Base-by-base conservation (phyloP, 1,139 yeast species). In the Pichia sp. region DNA sequence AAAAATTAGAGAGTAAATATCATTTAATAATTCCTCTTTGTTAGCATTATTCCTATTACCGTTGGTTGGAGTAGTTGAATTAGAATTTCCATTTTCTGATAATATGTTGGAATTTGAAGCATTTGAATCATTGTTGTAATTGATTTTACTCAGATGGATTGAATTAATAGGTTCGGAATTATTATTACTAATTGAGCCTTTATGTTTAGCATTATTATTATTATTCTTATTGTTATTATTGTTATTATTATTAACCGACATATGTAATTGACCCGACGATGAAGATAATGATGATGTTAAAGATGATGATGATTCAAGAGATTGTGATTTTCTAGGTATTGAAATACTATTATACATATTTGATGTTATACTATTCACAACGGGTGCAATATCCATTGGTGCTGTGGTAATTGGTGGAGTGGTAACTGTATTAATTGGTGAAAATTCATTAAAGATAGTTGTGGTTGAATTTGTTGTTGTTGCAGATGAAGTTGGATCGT, bases 1-100 rank as follows among this genome's bases (percentile, higher is more conserved):
- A 56, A 68, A 68, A 9, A 68, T 64, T 52, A 68, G 48, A 1
- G 68, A 62, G 46, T 68, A 68, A 41, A 67, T 63, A 52, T 68
- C 71, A 39, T 58, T 63, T 29, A 64, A 51, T 7, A 62, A 54
- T 36, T 61, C 67, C 43, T 56, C 60, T 37, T 61, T 61, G 25
- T 61, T 58, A n/a, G n/a, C n/a, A n/a, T n/a, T n/a, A n/a, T n/a
- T n/a, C n/a, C n/a, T n/a, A n/a, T n/a, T n/a, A n/a, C n/a, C n/a
- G n/a, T n/a, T n/a, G n/a, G n/a, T n/a, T n/a, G n/a, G n/a, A n/a
- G n/a, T n/a, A n/a, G n/a, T n/a, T n/a, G n/a, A n/a, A n/a, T n/a
- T n/a, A n/a, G n/a, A n/a, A n/a, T 7, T 30, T 5, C 16, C 9
- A 7, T 32, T 32, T 13, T 32, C 11, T 32, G 36, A 18, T 32